A percentile compares a stretch with the other conserved stretches of the same genome.
Conservation (phyloP, 805 yeast species). For the Yamadazyma philogaea region DNA sequence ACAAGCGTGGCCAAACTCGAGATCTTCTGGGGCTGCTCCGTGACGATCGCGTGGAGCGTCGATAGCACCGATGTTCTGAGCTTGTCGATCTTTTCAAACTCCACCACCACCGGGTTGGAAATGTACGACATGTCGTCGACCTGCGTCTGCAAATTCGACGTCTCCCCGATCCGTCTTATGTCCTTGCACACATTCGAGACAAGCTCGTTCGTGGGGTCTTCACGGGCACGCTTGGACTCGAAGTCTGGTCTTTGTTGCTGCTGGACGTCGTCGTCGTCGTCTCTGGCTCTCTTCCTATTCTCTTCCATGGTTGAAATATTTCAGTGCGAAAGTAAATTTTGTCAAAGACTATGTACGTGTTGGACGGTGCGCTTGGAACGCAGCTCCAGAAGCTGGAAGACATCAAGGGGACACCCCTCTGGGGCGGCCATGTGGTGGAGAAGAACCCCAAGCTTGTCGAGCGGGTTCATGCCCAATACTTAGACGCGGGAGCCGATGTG, state of each 20-base stretch:
- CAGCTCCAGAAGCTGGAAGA: conserved; percentile 49
- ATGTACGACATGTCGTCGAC: conserved; percentile 59
- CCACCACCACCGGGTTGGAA: conserved; percentile 62
- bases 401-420: conserved; percentile 34
- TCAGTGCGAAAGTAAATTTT: not conserved
- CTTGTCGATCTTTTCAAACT: conserved; percentile 59
- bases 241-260: conserved; percentile 19
- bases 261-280: conserved; percentile 17
- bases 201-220: conserved; percentile 40
- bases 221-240: conserved; percentile 36
- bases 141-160: conserved; percentile 36
- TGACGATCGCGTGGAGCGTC: conserved; percentile 63
- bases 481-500: conserved; percentile 53
- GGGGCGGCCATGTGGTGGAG: conserved; percentile 59
- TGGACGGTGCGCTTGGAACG: conserved; percentile 69
- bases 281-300: conserved; percentile 15
- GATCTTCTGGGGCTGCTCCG: conserved; percentile 91
- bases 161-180: conserved; percentile 43
- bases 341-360: conserved; percentile 14
- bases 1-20: conserved; percentile 67
- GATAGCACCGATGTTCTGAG: conserved; percentile 58
- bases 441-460: conserved; percentile 42
- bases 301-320: conserved; percentile 7
- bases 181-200: conserved; percentile 44
- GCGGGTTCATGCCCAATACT: conserved; percentile 49